phyloP scores from a whole-genome alignment of 768 basidiomycete species.

The Tephrocybe sp. region DNA sequence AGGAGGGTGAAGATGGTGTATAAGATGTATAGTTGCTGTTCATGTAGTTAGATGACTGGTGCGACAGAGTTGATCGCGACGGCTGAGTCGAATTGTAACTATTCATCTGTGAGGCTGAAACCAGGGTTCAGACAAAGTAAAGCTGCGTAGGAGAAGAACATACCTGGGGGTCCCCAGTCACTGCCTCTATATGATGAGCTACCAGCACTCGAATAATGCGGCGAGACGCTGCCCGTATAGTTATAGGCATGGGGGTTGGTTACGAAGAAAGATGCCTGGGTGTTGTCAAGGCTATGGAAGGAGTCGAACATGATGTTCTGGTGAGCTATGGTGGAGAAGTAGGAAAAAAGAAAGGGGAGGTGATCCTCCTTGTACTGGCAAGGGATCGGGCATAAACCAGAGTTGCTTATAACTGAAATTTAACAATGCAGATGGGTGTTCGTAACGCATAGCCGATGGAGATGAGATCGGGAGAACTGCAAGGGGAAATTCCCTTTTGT shows the following conservation, averaged over 20 bases:
- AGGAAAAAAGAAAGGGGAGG: conserved; percentile 1
- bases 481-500: conserved; percentile 17
- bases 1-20: conserved; percentile 6
- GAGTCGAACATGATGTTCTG: conserved; percentile 11
- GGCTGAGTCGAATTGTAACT: conserved; percentile 8
- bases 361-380: conserved; percentile 8
- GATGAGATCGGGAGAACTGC: conserved; percentile 18
- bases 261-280: conserved; percentile 12
- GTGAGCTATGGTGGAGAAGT: conserved; percentile 9
- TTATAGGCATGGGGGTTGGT: conserved; percentile 11
- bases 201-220: conserved; percentile 8
- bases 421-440: conserved; percentile 11
- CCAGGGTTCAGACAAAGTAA: neutral
- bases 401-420: conserved; percentile 16
- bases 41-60: conserved; percentile 2
- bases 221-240: conserved; percentile 9
- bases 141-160: neutral
- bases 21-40: conserved; percentile 7
- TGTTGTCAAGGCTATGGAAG: conserved; percentile 13
- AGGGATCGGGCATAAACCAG: conserved; percentile 2
- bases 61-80: conserved; percentile 4
- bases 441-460: conserved; percentile 7
- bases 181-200: conserved; percentile 6
- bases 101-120: neutral
- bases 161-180: conserved; percentile 11